Base-by-base conservation (phyloP, 768 basidiomycete species). In the Dacryopinax spathularia region DNA sequence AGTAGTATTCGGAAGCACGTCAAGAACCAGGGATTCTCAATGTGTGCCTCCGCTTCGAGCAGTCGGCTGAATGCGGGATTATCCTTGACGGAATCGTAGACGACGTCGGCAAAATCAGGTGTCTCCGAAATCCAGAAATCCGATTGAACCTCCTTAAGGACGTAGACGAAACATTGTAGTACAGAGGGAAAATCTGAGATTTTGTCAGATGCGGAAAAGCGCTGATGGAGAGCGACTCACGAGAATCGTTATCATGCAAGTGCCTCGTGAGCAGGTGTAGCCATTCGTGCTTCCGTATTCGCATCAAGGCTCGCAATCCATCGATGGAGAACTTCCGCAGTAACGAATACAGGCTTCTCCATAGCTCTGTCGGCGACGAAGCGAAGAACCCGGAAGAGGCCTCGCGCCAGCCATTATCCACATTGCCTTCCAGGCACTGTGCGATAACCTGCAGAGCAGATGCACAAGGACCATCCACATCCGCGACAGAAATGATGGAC, bases 81-180 rank as follows among this genome's bases (percentile, higher is more conserved):
- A 70, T 90, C 85, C 71, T 88, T 88, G 70, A 97, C 81, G 15
- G 86, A 81, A 69, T 89, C 90, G 68, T 95, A 86, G 6, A 91
- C 80, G 34, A 87, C 79, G 67, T 85, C 81, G 1, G 91, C 86
- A 69, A 85, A 89, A 68, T 89, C 85, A 3, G 82, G 77, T 0
- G 81, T 80, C 67, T 89, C 85, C 31, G 79, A 82, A 20, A 77
- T 71, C 94, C 95, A 97, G 15, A 91, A 71, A 12, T 77, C 70
- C 1, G 73, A 67, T 0, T 78, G 79, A 60, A 86, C 70, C 25
- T 85, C 81, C 65, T 82, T 80, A 34, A 88, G 72, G 33, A 91
- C 76, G 44, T 84, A 73, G 10, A 81, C 73, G 65, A 88, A 83
- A 64, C 79, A 84, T 67, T 75, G 79, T 39, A 87, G 75, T 64